Evolutionary conservation across 2,329 filamentous ascomycete species (phyloP).

Genomic region (Xylaria sp.): DNA sequence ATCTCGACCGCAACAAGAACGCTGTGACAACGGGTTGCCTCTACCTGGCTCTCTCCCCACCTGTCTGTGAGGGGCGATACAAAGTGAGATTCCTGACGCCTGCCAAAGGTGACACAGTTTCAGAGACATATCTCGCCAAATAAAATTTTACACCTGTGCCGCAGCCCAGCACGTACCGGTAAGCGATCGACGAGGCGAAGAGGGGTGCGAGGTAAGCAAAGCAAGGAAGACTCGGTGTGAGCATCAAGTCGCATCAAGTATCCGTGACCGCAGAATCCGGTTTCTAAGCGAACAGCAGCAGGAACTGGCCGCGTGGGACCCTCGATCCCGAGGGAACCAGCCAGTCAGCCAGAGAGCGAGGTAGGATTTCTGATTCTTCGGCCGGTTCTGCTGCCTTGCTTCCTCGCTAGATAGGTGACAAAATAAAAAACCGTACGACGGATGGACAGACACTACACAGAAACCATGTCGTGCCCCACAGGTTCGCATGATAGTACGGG

Average conservation of each 20-base stretch:
- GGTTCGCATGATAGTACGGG: constrained; percentile 41
- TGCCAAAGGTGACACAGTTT: constrained; percentile 31
- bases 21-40: neutral
- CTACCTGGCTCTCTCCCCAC: constrained; percentile 4
- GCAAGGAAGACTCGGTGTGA: constrained; percentile 17
- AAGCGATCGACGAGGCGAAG: constrained; percentile 8
- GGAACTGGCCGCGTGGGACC: neutral
- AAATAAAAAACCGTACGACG: constrained; percentile 17
- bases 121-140: constrained; percentile 16
- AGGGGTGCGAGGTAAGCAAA: constrained; percentile 4
- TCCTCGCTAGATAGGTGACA: neutral
- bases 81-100: constrained; percentile 24
- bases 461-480: constrained; percentile 38
- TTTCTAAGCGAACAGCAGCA: neutral
- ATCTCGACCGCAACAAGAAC: constrained; percentile 18
- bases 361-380: neutral
- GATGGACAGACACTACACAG: constrained; percentile 13
- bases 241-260: neutral
- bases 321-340: neutral
- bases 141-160: constrained; percentile 10
- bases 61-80: constrained; percentile 23
- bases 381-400: constrained; percentile 2
- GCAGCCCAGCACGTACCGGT: constrained; percentile 14
- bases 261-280: constrained; percentile 10
- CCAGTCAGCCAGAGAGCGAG: neutral